Conservation (phyloP, 1,139 yeast genomes). For the Protomyces inundatus region DNA sequence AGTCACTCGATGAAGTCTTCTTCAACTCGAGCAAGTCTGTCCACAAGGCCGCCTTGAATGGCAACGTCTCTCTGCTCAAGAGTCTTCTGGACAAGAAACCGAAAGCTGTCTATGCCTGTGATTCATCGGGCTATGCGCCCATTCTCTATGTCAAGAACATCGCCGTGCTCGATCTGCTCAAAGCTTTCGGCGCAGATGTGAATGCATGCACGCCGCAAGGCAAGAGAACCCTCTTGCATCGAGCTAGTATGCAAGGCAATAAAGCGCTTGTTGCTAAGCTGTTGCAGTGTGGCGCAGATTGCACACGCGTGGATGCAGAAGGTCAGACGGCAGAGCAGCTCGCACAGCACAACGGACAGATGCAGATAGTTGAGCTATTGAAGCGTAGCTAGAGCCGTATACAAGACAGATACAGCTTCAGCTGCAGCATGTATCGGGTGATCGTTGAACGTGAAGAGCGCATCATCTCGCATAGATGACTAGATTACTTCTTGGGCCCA, state of each 20-base stretch:
- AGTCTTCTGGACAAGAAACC: background rate
- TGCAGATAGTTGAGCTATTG: background rate
- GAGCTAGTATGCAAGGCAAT: background rate
- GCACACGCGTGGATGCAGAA: background rate
- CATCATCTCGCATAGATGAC: background rate
- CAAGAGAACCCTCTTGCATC: slow-evolving; percentile 10
- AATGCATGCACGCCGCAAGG: slow-evolving; percentile 4
- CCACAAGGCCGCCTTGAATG: slow-evolving; percentile 5
- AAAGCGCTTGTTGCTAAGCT: background rate
- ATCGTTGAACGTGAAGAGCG: background rate
- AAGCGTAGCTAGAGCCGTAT: background rate
- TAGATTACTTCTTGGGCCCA: slow-evolving; percentile 55
- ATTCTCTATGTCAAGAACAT: background rate
- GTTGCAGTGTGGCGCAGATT: background rate
- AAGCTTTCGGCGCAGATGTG: background rate
- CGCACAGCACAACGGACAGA: background rate
- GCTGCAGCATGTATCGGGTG: background rate
- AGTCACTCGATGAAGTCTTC: slow-evolving; percentile 12
- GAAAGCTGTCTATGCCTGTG: background rate
- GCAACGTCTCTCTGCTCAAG: background rate
- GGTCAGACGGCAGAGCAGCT: slow-evolving; percentile 1
- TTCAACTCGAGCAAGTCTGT: slow-evolving; percentile 9
- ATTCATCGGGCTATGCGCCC: slow-evolving; percentile 13
- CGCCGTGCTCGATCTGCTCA: background rate
- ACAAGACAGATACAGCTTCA: background rate